These are phyloP conservation scores for Dioszegia aurantiaca DNA, from an alignment of 768 basidiomycete species.

Conservation along the genomic window DNA sequence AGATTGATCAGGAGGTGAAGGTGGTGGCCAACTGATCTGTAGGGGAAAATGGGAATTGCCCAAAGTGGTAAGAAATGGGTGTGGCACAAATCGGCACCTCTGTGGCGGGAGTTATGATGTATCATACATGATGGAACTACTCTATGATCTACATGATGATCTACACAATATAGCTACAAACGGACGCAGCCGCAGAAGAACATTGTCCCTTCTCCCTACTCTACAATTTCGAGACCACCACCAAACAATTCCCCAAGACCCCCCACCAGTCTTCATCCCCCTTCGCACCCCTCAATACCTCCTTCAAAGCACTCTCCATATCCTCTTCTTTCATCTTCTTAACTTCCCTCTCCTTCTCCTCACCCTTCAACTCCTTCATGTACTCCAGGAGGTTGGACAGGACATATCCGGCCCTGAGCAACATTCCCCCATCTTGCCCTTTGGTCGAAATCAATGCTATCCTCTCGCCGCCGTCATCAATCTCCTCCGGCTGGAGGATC, in stretches of 20 bases:
- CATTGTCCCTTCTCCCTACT: no score
- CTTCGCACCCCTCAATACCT: neutral
- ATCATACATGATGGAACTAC: no score
- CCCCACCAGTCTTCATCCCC: conserved; percentile 19
- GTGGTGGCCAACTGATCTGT: neutral
- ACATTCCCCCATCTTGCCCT: conserved; percentile 58
- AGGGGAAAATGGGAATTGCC: conserved; percentile 1
- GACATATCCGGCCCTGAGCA: conserved; percentile 77
- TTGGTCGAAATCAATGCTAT: conserved; percentile 35
- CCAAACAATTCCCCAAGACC: conserved; percentile 29
- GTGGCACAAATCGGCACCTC: no score
- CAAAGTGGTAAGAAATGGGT: conserved; percentile 2
- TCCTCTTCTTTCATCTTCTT: conserved; percentile 60
- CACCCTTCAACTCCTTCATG: conserved; percentile 46
- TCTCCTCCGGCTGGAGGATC: conserved; percentile 57
- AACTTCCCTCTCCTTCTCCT: conserved; percentile 50
- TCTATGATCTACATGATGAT: no score
- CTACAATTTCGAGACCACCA: conserved; percentile 36
- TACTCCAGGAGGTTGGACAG: conserved; percentile 63
- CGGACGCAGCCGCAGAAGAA: no score
- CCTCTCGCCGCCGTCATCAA: conserved; percentile 47
- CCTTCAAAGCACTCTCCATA: conserved; percentile 58
- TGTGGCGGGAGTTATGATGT: no score
- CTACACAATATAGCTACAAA: no score
- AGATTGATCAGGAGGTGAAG: neutral